A percentile compares a stretch with the other conserved stretches of the same genome.
Evolutionary conservation across 768 basidiomycete genomes (phyloP).

Genomic region (Filobasidium floriforme): DNA sequence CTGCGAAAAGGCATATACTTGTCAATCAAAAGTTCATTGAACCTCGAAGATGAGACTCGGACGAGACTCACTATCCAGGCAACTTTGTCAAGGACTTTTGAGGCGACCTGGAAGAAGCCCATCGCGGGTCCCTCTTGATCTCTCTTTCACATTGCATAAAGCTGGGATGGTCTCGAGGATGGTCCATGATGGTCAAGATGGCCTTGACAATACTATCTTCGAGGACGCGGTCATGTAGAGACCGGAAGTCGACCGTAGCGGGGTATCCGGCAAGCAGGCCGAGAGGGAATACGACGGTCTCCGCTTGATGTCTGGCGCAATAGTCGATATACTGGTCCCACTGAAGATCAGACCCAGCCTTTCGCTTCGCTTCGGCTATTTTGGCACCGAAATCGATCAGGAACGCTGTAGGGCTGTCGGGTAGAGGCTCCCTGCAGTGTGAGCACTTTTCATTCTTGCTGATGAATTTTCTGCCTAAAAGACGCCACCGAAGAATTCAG

Average conservation of each 20-base stretch:
- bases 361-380: too few species aligned
- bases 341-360: background rate
- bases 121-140: background rate
- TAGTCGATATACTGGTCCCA: background rate
- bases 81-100: background rate
- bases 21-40: background rate
- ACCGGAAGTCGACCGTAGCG: background rate
- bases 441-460: too few species aligned
- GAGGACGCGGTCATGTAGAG: background rate
- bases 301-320: background rate
- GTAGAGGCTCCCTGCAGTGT: too few species aligned
- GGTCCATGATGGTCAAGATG: background rate
- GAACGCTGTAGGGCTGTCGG: too few species aligned
- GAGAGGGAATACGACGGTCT: background rate
- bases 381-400: too few species aligned
- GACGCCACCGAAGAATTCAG: too few species aligned
- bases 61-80: constrained; percentile 8
- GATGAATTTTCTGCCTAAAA: too few species aligned
- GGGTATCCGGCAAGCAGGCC: constrained; percentile 3
- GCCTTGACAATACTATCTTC: background rate
- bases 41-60: background rate
- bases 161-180: background rate
- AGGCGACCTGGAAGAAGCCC: background rate
- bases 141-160: background rate
- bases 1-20: background rate